Conservation (phyloP, 192 early-diverging fungal species). For the Chytriomyces sp. region DNA sequence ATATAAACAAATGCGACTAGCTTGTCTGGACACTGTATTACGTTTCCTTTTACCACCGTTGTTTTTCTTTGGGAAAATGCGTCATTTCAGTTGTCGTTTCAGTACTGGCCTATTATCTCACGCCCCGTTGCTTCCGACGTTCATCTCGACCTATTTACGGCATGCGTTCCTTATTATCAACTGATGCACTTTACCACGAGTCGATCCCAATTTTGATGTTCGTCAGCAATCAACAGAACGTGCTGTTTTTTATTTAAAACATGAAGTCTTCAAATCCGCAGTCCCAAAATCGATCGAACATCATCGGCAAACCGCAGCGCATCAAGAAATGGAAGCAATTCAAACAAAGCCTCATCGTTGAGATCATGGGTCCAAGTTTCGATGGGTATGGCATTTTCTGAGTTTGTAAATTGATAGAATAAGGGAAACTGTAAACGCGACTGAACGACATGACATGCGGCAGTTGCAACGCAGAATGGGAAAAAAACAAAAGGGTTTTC, state of each 20-base stretch:
- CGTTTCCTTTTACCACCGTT: too few relatives aligned
- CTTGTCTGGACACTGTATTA: too few relatives aligned
- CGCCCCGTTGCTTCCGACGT: too few relatives aligned
- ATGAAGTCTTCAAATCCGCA: constrained; percentile 47
- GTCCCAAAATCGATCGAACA: constrained; percentile 75
- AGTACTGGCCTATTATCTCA: too few relatives aligned
- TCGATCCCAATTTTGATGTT: too few relatives aligned
- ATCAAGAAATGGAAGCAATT: constrained; percentile 87
- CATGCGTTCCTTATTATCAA: too few relatives aligned
- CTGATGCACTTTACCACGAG: too few relatives aligned
- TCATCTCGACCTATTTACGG: too few relatives aligned
- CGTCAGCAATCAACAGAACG: too few relatives aligned
- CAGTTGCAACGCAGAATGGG: background rate
- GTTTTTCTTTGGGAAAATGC: too few relatives aligned
- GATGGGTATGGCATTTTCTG: constrained; percentile 91
- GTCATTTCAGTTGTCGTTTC: too few relatives aligned
- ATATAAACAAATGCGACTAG: too few relatives aligned
- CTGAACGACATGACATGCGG: background rate
- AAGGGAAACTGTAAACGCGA: background rate
- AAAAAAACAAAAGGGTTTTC: background rate
- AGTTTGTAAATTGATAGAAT: constrained; percentile 4
- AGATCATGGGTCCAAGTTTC: constrained; percentile 82
- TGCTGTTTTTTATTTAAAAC: background rate
- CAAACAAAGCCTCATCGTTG: constrained; percentile 81
- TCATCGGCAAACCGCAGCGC: constrained; percentile 85